phyloP scores from a whole-genome alignment of 768 basidiomycete genomes.

The Scleroderma citrinum region DNA sequence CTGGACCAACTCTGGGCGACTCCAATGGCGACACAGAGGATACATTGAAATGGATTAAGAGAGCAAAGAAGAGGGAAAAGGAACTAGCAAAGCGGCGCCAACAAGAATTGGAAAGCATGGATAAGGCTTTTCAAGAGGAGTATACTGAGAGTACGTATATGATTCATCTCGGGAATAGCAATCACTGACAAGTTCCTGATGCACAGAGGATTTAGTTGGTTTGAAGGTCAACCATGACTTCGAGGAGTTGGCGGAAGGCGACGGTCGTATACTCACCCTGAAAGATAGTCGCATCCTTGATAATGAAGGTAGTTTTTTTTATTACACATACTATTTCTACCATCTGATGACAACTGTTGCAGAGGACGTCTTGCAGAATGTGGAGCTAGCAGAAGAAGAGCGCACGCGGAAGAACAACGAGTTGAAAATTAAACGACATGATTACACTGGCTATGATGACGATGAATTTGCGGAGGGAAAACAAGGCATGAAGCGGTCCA shows the following conservation, averaged over 20 bases:
- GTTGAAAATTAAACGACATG: slow-evolving; percentile 79
- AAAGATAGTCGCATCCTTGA: slow-evolving; percentile 95
- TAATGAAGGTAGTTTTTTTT: slow-evolving; percentile 66
- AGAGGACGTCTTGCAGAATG: slow-evolving; percentile 98
- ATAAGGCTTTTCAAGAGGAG: slow-evolving; percentile 65
- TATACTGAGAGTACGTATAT: slow-evolving; percentile 78
- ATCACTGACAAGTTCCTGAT: background rate
- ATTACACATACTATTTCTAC: background rate
- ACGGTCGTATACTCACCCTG: slow-evolving; percentile 91
- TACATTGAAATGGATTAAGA: slow-evolving; percentile 86
- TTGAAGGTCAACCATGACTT: slow-evolving; percentile 96
- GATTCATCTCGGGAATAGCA: background rate
- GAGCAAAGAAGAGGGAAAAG: slow-evolving; percentile 85
- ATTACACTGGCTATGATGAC: slow-evolving; percentile 95
- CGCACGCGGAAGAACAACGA: slow-evolving; percentile 73
- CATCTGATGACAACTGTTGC: slow-evolving; percentile 5
- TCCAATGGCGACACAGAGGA: slow-evolving; percentile 73
- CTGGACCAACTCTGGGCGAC: slow-evolving; percentile 89
- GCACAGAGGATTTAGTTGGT: slow-evolving; percentile 79
- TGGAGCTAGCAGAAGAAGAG: slow-evolving; percentile 90
- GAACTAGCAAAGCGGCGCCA: slow-evolving; percentile 80
- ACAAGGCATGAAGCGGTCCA: slow-evolving; percentile 73
- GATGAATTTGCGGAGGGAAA: slow-evolving; percentile 80
- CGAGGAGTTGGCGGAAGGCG: slow-evolving; percentile 86
- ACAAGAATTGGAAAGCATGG: slow-evolving; percentile 79